Percentiles rank a stretch among this genome's conserved stretches.
Evolutionary conservation across 441 rosid species (phyloP).

Genomic region (Erodium texanum): DNA sequence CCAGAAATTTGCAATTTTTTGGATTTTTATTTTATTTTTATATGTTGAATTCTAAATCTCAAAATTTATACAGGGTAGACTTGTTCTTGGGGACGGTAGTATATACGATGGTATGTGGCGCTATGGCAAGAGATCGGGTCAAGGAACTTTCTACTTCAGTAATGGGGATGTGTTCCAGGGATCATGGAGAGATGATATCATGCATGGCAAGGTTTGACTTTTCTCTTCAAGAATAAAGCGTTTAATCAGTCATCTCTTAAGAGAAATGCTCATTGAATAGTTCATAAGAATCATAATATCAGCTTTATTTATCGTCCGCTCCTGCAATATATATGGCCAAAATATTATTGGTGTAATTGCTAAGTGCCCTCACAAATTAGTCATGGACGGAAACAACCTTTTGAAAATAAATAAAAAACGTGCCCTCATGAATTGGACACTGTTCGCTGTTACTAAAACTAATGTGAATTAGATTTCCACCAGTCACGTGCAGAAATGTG

Average conservation of each 20-base stretch:
- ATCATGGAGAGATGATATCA: conserved; percentile 87
- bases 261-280: not conserved
- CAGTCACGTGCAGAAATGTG: no score
- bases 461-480: no score
- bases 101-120: conserved; percentile 94
- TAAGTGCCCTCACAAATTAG: no score
- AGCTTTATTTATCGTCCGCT: no score
- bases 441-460: no score
- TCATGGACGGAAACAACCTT: no score
- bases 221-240: conserved; percentile 7
- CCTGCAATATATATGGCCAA: not conserved
- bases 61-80: conserved; percentile 64
- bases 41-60: no score
- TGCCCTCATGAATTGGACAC: no score
- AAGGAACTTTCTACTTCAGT: conserved; percentile 78
- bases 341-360: no score
- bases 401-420: no score
- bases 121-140: conserved; percentile 81
- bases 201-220: conserved; percentile 82
- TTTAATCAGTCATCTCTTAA: not conserved
- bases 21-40: no score
- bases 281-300: not conserved
- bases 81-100: conserved; percentile 72
- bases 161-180: conserved; percentile 97
- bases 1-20: no score